phyloP scores from a whole-genome alignment of 2,329 filamentous ascomycete species.

The Colletotrichum sp. region DNA sequence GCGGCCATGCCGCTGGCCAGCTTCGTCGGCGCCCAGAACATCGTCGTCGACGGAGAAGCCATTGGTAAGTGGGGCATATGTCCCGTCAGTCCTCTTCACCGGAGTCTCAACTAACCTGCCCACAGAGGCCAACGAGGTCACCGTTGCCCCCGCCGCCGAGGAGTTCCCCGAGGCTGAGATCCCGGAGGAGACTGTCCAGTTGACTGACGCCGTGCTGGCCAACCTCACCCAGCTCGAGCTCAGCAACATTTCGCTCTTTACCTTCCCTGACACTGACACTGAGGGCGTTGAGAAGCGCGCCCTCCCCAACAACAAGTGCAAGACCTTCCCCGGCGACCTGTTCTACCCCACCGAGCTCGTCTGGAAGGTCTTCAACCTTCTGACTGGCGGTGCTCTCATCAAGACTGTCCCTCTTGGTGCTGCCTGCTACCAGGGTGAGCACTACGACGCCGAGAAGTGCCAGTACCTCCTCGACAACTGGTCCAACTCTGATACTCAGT shows the following conservation, averaged over 20 bases:
- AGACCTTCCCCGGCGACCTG: constrained; percentile 33
- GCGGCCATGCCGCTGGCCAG: constrained; percentile 3
- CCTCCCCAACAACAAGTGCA: constrained; percentile 31
- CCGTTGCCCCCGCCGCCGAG: constrained; percentile 24
- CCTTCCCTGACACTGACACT: constrained; percentile 27
- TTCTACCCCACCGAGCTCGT: constrained; percentile 28
- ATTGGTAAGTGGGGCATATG: constrained; percentile 18
- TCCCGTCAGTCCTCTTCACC: background rate
- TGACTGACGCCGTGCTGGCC: constrained; percentile 37
- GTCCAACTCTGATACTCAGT: constrained; percentile 28
- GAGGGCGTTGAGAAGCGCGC: constrained; percentile 23
- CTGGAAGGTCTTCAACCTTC: constrained; percentile 39
- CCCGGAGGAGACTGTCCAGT: constrained; percentile 28
- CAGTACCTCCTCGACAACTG: constrained; percentile 29
- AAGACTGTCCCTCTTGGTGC: constrained; percentile 36
- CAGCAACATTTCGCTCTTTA: constrained; percentile 35
- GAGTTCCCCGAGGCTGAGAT: constrained; percentile 11
- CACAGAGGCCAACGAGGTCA: constrained; percentile 19
- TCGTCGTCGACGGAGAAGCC: constrained; percentile 25
- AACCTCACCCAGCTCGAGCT: constrained; percentile 33
- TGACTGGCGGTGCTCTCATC: constrained; percentile 35
- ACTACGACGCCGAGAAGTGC: constrained; percentile 33
- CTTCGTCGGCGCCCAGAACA: constrained; percentile 26
- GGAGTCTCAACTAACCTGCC: background rate
- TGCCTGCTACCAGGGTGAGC: constrained; percentile 31